Evolutionary conservation across 176 grass and related monocot genomes (phyloP).

Genomic region (Oryza brachyantha): DNA sequence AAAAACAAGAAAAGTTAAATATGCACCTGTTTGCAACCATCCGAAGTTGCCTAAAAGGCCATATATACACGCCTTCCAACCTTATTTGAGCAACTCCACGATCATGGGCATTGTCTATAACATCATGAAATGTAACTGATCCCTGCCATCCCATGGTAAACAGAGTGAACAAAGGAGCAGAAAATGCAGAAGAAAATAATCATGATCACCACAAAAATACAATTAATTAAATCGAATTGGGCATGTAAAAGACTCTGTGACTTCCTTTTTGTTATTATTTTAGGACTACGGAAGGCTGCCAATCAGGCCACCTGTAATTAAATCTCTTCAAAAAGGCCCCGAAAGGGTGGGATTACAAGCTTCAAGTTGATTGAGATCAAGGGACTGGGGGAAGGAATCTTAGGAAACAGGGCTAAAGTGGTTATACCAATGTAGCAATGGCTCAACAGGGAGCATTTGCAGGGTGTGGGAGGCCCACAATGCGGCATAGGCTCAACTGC

Average conservation of each 20-base stretch:
- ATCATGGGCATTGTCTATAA: conserved; percentile 77
- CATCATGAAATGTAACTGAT: conserved; percentile 89
- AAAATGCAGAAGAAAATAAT: conserved; percentile 4
- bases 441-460: not conserved
- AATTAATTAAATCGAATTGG: not conserved
- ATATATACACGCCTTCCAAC: conserved; percentile 97
- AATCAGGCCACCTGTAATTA: not conserved
- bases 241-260: not conserved
- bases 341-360: not conserved
- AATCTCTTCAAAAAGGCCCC: not conserved
- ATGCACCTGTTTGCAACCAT: conserved; percentile 92
- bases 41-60: conserved; percentile 97
- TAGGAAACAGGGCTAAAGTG: not conserved
- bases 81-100: conserved; percentile 68
- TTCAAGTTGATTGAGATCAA: not conserved
- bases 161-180: conserved; percentile 20
- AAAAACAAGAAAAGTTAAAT: conserved; percentile 17
- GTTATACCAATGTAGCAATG: not conserved
- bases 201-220: conserved; percentile 3
- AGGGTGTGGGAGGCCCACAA: not conserved
- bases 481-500: not conserved
- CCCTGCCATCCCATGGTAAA: conserved; percentile 48
- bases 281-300: not conserved
- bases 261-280: not conserved
- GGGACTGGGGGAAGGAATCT: not conserved